These are phyloP conservation scores for Geotrichum candidum DNA, from an alignment of 1,139 yeast species.

Conservation along the genomic window DNA sequence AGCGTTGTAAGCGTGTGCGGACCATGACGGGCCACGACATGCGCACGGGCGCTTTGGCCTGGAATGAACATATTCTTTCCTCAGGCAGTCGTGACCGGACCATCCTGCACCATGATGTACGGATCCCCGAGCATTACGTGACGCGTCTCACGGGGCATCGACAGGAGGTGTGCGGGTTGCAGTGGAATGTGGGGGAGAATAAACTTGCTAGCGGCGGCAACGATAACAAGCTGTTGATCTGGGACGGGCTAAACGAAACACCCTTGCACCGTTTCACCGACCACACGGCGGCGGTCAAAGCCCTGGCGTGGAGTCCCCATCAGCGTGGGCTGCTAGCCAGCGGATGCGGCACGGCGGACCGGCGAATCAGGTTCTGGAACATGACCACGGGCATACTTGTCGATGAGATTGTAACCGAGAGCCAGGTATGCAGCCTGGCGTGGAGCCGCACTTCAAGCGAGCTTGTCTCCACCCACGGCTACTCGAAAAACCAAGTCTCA, in stretches of 20 bases:
- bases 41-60: constrained; percentile 80
- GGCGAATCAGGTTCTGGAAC: constrained; percentile 88
- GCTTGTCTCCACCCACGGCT: constrained; percentile 91
- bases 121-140: constrained; percentile 78
- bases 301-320: constrained; percentile 96
- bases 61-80: constrained; percentile 87
- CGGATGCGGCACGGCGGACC: constrained; percentile 97
- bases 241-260: constrained; percentile 68
- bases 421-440: constrained; percentile 88
- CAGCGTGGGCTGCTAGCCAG: constrained; percentile 88
- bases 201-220: constrained; percentile 86
- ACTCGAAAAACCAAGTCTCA: constrained; percentile 81
- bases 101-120: constrained; percentile 84
- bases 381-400: constrained; percentile 69
- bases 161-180: constrained; percentile 94
- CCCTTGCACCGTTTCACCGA: constrained; percentile 75
- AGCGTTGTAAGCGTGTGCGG: constrained; percentile 74
- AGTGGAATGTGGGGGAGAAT: constrained; percentile 81
- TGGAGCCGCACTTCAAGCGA: constrained; percentile 95
- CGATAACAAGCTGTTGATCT: constrained; percentile 63
- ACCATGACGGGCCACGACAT: constrained; percentile 89
- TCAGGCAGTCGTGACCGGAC: constrained; percentile 85
- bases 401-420: constrained; percentile 83
- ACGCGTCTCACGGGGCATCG: constrained; percentile 61
- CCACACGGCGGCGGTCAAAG: constrained; percentile 94